A percentile compares a stretch with the other conserved stretches of the same genome.
These are phyloP conservation scores for Euphorbia schlechtendalii DNA, from an alignment of 441 rosid genomes.

Conservation along the genomic window DNA sequence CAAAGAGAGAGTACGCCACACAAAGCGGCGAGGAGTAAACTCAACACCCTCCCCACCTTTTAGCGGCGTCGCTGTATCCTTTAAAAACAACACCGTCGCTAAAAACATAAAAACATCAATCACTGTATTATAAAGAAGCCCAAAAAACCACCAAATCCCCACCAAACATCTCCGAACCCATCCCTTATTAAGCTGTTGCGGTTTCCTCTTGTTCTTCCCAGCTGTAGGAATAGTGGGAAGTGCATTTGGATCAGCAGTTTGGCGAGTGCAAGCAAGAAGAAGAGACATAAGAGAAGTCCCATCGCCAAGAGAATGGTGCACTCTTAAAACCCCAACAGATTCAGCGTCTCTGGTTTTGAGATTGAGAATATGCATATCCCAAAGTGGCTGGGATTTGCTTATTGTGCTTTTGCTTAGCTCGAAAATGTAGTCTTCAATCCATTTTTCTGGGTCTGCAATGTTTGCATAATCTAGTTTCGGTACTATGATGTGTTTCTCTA, in stretches of 20 bases:
- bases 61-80: conserved; percentile 33
- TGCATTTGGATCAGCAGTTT: conserved; percentile 18
- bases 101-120: conserved; percentile 17
- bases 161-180: not conserved
- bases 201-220: not conserved
- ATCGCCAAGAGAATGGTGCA: conserved; percentile 46
- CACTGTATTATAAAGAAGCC: conserved; percentile 14
- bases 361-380: conserved; percentile 43
- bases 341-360: conserved; percentile 28
- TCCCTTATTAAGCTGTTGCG: not conserved
- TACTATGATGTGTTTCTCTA: conserved; percentile 30
- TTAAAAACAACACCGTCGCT: conserved; percentile 19
- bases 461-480: conserved; percentile 23
- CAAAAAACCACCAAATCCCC: conserved; percentile 5
- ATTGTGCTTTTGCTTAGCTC: conserved; percentile 31
- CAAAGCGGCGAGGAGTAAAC: conserved; percentile 28
- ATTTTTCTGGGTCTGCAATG: conserved; percentile 23
- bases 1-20: conserved; percentile 28
- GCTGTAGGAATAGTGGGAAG: conserved; percentile 15
- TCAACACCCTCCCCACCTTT: conserved; percentile 27
- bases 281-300: conserved; percentile 40
- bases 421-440: conserved; percentile 32
- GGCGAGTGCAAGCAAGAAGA: conserved; percentile 23
- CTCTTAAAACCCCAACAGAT: conserved; percentile 27
- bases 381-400: conserved; percentile 30